Evolutionary conservation across 768 basidiomycete species (phyloP).

Genomic region (Leucocoprinus sp.): DNA sequence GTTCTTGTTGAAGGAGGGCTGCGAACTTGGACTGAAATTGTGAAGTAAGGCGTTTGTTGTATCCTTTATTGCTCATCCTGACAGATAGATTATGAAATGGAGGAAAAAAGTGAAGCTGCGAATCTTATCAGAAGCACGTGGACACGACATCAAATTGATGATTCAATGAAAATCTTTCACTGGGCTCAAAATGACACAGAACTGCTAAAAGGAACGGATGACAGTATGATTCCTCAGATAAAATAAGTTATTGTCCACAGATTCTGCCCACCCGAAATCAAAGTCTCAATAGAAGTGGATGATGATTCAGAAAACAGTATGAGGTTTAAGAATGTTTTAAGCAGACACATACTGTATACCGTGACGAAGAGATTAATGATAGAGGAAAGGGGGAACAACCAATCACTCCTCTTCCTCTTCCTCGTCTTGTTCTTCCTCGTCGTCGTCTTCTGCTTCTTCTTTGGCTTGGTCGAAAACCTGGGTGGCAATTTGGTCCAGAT

Average conservation of each 20-base stretch:
- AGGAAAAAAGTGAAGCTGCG: not conserved
- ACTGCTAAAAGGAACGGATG: too few relatives aligned
- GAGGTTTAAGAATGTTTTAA: constrained; percentile 22
- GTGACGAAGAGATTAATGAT: constrained; percentile 32
- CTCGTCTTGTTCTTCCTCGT: constrained; percentile 53
- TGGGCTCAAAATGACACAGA: too few relatives aligned
- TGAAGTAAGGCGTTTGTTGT: constrained; percentile 17
- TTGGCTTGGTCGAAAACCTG: constrained; percentile 74
- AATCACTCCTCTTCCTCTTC: constrained; percentile 50
- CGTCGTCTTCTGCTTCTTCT: constrained; percentile 69
- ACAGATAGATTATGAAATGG: not conserved
- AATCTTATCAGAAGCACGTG: constrained; percentile 9
- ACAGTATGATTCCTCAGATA: too few relatives aligned
- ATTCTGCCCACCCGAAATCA: not conserved
- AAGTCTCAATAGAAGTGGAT: not conserved
- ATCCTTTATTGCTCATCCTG: constrained; percentile 1
- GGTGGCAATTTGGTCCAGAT: constrained; percentile 89
- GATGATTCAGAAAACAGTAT: constrained; percentile 6
- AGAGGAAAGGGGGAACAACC: constrained; percentile 13
- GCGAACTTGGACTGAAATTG: constrained; percentile 20
- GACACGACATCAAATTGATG: constrained; percentile 2
- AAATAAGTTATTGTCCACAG: not conserved
- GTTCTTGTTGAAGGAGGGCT: constrained; percentile 21
- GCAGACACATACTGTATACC: constrained; percentile 33
- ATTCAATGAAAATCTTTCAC: too few relatives aligned